Evolutionary conservation across 106 monocot genomes (phyloP).

Genomic region (Allium fistulosum): DNA sequence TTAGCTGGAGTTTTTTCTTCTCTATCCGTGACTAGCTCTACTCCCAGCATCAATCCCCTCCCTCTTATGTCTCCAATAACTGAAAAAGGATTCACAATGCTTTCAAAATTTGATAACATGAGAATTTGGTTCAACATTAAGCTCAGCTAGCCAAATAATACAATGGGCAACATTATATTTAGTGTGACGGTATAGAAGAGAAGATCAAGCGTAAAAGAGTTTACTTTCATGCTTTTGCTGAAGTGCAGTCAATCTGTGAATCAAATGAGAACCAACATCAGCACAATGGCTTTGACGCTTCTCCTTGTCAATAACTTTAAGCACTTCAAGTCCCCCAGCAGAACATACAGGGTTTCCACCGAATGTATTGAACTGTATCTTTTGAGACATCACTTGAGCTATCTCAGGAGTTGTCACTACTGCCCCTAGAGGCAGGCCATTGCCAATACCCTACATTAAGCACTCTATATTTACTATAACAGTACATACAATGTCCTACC

Average conservation of each 20-base stretch:
- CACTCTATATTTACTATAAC: no score
- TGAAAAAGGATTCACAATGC: slow-evolving; percentile 6
- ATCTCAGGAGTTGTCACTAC: slow-evolving; percentile 98
- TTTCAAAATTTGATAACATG: no score
- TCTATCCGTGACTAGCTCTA: slow-evolving; percentile 85
- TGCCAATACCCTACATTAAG: slow-evolving; percentile 72
- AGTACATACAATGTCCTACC: no score
- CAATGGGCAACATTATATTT: not conserved
- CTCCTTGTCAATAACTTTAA: slow-evolving; percentile 92
- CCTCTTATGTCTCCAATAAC: slow-evolving; percentile 99
- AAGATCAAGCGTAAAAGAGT: not conserved
- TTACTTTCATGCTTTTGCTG: slow-evolving; percentile 88
- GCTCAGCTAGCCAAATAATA: not conserved
- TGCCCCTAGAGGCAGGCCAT: slow-evolving; percentile 93
- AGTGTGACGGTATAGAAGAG: not conserved
- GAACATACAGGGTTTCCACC: slow-evolving; percentile 98
- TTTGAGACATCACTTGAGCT: slow-evolving; percentile 79
- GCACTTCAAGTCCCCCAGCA: slow-evolving; percentile 81
- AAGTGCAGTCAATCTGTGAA: slow-evolving; percentile 60
- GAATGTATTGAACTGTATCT: slow-evolving; percentile 90
- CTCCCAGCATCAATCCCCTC: slow-evolving; percentile 85
- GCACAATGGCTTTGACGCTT: slow-evolving; percentile 78
- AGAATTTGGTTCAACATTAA: no score
- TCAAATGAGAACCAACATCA: slow-evolving; percentile 68
- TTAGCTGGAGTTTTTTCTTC: slow-evolving; percentile 93